Evolutionary conservation across 2,329 filamentous ascomycete species (phyloP), one percentile per base, ranked within the genome.

Genomic region (Hypoxylon sp.): DNA sequence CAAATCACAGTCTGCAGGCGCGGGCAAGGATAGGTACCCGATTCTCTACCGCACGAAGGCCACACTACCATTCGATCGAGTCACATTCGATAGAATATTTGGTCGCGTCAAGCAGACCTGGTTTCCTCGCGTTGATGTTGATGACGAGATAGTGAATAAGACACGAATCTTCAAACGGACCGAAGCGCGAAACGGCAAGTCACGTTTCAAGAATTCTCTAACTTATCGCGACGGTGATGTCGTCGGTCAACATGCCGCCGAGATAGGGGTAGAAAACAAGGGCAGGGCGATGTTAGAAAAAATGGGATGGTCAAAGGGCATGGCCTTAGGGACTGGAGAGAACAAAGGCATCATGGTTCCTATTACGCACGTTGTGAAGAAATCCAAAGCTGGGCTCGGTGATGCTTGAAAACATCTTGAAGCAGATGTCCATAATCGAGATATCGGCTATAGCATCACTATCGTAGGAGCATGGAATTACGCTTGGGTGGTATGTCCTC

Each of bases 251-350:
- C 88, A 90, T 52, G 94, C 95, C 1, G 92, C 94, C 10, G 94
- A 97, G 78, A 85, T 99, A 33, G 92, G 93, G 0, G 83, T 85
- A 3, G 92, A 92, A 58, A 98, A 97, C 78, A 93, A 89, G 72
- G 96, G 96, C 10, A 88, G 94, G 55, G 89, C 90, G 2, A 92
- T 99, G 89, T 82, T 99, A 70, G 94, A 97, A 82, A 98, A 96
- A 81, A 98, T 98, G 96, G 96, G 96, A 3, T 99, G 96, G 94
- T 92, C 88, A 68, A 91, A 86, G 57, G 96, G 96, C 4, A 97
- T 91, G 76, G 92, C 92, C 1, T 85, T 99, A 0, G 96, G 96
- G 57, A 89, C 92, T 10, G 78, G 84, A 1, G 90, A 97, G 70
- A 97, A 97, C 79, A 93, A 96, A 79, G 96, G 96, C 33, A 96